These are phyloP conservation scores for Coriolopsis trogii DNA, from an alignment of 1,284 basidiomycete species.

Conservation along the genomic window DNA sequence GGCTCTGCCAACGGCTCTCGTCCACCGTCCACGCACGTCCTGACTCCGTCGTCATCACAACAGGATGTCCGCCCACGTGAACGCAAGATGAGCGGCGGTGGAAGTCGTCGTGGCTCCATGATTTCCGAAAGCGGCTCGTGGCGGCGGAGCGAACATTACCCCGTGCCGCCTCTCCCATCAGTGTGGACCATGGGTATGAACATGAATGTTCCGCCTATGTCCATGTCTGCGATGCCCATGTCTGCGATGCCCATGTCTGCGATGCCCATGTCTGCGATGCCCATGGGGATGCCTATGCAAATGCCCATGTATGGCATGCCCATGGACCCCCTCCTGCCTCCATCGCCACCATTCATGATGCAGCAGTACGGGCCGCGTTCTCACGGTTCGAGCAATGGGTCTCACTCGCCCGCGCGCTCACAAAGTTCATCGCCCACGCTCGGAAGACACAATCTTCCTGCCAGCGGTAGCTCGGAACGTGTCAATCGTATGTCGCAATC, in stretches of 20 bases:
- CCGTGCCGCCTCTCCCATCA: constrained; percentile 20
- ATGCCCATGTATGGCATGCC: constrained; percentile 36
- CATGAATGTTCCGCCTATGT: constrained; percentile 32
- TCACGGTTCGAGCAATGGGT: constrained; percentile 15
- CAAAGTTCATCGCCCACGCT: constrained; percentile 34
- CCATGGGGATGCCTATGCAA: constrained; percentile 40
- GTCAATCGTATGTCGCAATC: constrained; percentile 24
- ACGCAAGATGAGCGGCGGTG: constrained; percentile 32
- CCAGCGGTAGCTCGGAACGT: constrained; percentile 25
- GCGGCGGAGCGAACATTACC: constrained; percentile 17
- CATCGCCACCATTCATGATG: constrained; percentile 75
- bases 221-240: constrained; percentile 36
- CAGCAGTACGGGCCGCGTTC: constrained; percentile 44
- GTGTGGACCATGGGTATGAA: constrained; percentile 24
- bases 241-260: constrained; percentile 10
- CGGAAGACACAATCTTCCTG: constrained; percentile 18
- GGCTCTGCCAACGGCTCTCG: constrained; percentile 42
- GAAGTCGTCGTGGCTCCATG: constrained; percentile 48
- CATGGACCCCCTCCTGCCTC: constrained; percentile 68
- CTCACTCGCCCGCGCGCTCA: constrained; percentile 26
- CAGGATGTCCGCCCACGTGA: constrained; percentile 53
- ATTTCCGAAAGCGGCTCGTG: constrained; percentile 37
- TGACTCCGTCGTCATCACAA: constrained; percentile 48
- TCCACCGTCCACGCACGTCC: constrained; percentile 49
- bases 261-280: constrained; percentile 38